A percentile compares a stretch with the other conserved stretches of the same genome.
Conservation (phyloP, 371 early-diverging fungal genomes). For the Mortierella polycephala region DNA sequence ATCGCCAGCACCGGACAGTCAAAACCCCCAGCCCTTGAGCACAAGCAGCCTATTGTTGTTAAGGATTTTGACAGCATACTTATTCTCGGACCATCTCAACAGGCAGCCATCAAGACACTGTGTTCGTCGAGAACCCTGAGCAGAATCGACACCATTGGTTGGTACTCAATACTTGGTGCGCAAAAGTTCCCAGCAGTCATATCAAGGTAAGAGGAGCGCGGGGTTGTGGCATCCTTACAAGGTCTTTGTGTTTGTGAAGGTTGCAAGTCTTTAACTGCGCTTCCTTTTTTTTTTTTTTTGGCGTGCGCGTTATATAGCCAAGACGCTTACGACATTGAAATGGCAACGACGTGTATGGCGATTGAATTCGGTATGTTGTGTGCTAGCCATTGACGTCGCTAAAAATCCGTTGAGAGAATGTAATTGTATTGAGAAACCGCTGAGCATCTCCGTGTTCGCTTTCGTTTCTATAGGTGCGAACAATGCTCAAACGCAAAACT, state of each 20-base stretch:
- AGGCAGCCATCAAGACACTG: slow-evolving; percentile 59
- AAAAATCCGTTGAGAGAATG: not conserved
- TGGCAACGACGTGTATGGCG: slow-evolving; percentile 71
- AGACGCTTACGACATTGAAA: slow-evolving; percentile 79
- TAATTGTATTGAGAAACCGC: no score
- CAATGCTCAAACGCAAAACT: slow-evolving; percentile 73
- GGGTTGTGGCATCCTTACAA: not conserved
- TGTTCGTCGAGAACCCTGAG: slow-evolving; percentile 55
- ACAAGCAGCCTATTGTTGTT: slow-evolving; percentile 34
- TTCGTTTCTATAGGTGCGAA: slow-evolving; percentile 62
- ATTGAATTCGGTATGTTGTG: slow-evolving; percentile 67
- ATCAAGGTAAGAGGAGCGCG: slow-evolving; percentile 52
- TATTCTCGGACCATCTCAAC: slow-evolving; percentile 56
- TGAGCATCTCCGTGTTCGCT: not conserved
- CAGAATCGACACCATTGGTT: slow-evolving; percentile 56
- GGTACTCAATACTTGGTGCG: slow-evolving; percentile 58
- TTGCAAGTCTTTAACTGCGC: no score
- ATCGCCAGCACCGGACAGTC: slow-evolving; percentile 18
- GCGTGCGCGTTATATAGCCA: slow-evolving; percentile 59
- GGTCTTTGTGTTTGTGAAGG: no score
- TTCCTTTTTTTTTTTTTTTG: no score
- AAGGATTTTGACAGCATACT: slow-evolving; percentile 53
- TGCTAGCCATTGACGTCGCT: no score
- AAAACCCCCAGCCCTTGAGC: slow-evolving; percentile 40
- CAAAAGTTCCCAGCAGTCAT: slow-evolving; percentile 62